These are phyloP conservation scores for Xerocomus minutiporus DNA, from an alignment of 1,284 basidiomycete species.

Conservation along the genomic window DNA sequence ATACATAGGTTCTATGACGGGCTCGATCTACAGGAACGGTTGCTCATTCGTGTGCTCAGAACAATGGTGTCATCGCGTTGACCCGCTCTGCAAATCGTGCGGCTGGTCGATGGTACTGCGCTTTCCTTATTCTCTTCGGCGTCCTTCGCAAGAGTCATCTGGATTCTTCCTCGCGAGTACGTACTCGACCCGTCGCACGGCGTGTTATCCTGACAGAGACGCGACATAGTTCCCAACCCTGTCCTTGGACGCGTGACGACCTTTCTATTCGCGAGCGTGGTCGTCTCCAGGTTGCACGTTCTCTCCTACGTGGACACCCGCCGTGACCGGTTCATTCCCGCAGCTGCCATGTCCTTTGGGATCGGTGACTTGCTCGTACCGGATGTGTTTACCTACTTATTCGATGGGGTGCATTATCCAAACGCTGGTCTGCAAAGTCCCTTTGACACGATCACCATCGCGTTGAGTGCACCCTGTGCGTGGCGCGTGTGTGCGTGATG, in stretches of 20 bases:
- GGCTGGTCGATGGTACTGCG: conserved; percentile 71
- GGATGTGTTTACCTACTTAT: conserved; percentile 61
- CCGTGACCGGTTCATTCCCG: conserved; percentile 73
- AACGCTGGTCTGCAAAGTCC: conserved; percentile 64
- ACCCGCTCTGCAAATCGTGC: conserved; percentile 73
- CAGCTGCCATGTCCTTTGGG: conserved; percentile 69
- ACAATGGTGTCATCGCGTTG: conserved; percentile 77
- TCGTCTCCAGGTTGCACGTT: conserved; percentile 68
- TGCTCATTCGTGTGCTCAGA: conserved; percentile 36
- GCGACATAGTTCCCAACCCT: conserved; percentile 50
- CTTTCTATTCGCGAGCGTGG: conserved; percentile 66
- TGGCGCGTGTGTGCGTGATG: conserved; percentile 4
- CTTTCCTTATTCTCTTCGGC: conserved; percentile 69
- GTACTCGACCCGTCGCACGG: conserved; percentile 15
- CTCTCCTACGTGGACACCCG: conserved; percentile 61
- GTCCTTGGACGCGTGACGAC: conserved; percentile 84
- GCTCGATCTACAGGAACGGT: neutral
- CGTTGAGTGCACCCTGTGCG: conserved; percentile 75
- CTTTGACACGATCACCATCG: conserved; percentile 74
- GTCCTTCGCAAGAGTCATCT: conserved; percentile 71
- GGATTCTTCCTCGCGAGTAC: conserved; percentile 71
- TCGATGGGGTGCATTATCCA: conserved; percentile 56
- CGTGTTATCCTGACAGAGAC: neutral
- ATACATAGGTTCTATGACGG: conserved; percentile 11
- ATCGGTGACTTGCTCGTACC: conserved; percentile 65